Conservation (phyloP, 2,329 filamentous ascomycete species). For the Diaporthe sp. region DNA sequence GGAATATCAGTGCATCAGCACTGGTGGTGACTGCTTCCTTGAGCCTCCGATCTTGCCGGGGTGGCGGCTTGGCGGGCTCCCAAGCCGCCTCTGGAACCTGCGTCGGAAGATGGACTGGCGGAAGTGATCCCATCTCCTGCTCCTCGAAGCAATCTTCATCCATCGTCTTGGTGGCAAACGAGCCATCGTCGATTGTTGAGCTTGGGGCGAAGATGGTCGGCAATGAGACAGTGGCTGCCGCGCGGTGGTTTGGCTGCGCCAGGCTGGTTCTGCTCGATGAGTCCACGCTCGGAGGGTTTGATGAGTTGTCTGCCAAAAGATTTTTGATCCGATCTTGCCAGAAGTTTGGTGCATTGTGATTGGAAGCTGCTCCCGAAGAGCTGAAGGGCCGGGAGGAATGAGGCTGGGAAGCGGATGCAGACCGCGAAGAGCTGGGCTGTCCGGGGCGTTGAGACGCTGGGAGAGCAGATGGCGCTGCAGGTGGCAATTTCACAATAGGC, state of each 20-base stretch:
- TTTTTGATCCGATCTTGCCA: slow-evolving; percentile 86
- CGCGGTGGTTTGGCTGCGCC: slow-evolving; percentile 63
- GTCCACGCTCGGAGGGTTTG: slow-evolving; percentile 71
- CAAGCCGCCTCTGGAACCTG: slow-evolving; percentile 73
- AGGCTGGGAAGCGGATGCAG: slow-evolving; percentile 50
- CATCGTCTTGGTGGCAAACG: slow-evolving; percentile 73
- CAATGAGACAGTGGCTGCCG: slow-evolving; percentile 78
- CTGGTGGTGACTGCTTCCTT: slow-evolving; percentile 59
- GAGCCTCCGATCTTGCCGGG: slow-evolving; percentile 66
- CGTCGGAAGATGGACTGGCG: slow-evolving; percentile 75
- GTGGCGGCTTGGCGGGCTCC: slow-evolving; percentile 68
- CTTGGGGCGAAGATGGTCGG: slow-evolving; percentile 52
- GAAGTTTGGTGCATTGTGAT: slow-evolving; percentile 38
- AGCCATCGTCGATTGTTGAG: slow-evolving; percentile 50
- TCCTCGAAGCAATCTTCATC: slow-evolving; percentile 86
- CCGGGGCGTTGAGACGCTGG: slow-evolving; percentile 44
- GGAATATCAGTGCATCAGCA: slow-evolving; percentile 57
- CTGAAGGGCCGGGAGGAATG: slow-evolving; percentile 45
- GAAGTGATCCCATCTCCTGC: slow-evolving; percentile 83
- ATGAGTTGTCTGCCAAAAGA: slow-evolving; percentile 46
- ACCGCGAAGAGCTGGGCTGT: slow-evolving; percentile 52
- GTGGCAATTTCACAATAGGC: slow-evolving; percentile 86
- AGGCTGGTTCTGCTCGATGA: slow-evolving; percentile 76
- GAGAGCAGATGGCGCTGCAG: slow-evolving; percentile 58
- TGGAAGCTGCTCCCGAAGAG: slow-evolving; percentile 37